These are phyloP conservation scores for Willaertia magna DNA, from an alignment of 208 protist genomes.

Conservation along the genomic window DNA sequence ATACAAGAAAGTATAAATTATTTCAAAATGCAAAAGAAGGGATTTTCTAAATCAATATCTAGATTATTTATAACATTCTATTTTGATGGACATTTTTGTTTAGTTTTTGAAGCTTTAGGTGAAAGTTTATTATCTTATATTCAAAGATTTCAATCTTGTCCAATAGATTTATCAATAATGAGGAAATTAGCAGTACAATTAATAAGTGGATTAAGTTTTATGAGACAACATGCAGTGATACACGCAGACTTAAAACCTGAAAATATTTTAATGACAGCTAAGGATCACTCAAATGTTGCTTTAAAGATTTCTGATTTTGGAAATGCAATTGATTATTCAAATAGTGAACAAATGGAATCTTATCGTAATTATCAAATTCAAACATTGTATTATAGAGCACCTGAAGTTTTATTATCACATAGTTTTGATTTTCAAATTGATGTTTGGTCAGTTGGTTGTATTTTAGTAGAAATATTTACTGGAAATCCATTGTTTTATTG, in stretches of 20 bases:
- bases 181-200: not conserved
- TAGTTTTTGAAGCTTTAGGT: not conserved
- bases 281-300: not conserved
- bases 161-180: not conserved
- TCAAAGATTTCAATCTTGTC: not conserved
- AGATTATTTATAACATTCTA: not conserved
- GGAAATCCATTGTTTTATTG: constrained; percentile 5
- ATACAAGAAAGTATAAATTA: not conserved
- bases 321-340: constrained; percentile 2
- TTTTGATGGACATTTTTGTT: not conserved
- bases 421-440: not conserved
- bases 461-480: constrained; percentile 9
- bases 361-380: not conserved
- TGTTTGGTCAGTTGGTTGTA: constrained; percentile 14
- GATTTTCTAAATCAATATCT: not conserved
- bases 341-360: not conserved
- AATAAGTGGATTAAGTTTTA: not conserved
- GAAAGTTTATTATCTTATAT: not conserved
- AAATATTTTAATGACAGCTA: not conserved
- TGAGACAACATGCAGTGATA: not conserved
- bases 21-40: not conserved
- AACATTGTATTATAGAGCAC: constrained; percentile 16
- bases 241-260: constrained; percentile 12
- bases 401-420: constrained; percentile 16
- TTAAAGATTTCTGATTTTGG: constrained; percentile 23